Conservation (phyloP, 805 yeast species). For the Starmerella geochares region DNA sequence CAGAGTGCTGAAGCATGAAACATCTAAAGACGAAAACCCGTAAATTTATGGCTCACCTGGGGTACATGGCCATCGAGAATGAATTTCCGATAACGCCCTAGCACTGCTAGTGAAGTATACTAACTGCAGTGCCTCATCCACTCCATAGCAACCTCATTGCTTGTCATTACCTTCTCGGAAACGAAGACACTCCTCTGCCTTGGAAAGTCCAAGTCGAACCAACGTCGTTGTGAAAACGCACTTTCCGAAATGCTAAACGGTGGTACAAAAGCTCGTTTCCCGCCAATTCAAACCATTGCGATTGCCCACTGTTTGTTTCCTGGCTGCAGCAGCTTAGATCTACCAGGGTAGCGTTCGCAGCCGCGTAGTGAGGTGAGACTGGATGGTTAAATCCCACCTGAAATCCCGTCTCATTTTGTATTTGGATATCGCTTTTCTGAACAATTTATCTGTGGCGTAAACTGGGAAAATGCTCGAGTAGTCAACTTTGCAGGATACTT, state of each 20-base stretch:
- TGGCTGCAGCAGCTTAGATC: not conserved
- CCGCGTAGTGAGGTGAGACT: not conserved
- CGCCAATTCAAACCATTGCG: not conserved
- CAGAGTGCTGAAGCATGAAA: not conserved
- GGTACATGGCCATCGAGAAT: not conserved
- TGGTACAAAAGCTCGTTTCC: not conserved
- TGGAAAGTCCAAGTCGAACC: no score
- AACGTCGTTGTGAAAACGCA: not conserved
- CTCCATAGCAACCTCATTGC: not conserved
- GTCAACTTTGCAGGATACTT: not conserved
- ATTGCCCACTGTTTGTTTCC: not conserved
- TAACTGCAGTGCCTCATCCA: not conserved
- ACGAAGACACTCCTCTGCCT: not conserved
- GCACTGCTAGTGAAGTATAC: not conserved
- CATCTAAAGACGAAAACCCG: not conserved
- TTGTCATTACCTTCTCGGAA: not conserved
- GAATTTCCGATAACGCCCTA: not conserved
- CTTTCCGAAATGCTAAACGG: not conserved
- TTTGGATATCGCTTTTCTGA: not conserved
- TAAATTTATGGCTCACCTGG: not conserved
- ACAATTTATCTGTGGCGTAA: not conserved
- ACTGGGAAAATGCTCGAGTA: not conserved
- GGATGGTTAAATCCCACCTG: not conserved
- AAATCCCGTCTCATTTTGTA: constrained; percentile 1
- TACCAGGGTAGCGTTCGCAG: not conserved